phyloP scores from a whole-genome alignment of 1,284 basidiomycete genomes.

The Pyrrhoderma noxium region DNA sequence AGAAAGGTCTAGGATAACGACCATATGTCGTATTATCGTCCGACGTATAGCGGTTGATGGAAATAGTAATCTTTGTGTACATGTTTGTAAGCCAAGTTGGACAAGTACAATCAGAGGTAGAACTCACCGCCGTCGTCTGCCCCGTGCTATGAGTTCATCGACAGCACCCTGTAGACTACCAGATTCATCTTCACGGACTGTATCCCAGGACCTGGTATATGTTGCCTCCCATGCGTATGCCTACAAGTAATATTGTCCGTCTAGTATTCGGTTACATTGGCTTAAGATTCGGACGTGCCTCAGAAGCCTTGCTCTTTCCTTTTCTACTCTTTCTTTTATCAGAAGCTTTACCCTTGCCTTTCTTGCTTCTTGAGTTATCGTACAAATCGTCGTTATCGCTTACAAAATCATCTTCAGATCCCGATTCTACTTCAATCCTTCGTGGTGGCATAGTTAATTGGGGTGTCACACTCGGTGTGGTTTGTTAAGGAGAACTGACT shows the following conservation, averaged over 20 bases:
- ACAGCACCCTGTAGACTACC: constrained; percentile 90
- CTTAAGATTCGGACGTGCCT: constrained; percentile 29
- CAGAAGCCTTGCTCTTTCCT: constrained; percentile 45
- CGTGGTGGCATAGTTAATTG: constrained; percentile 16
- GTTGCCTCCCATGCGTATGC: constrained; percentile 94
- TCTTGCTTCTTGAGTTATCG: constrained; percentile 37
- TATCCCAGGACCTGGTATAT: constrained; percentile 94
- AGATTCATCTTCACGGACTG: constrained; percentile 90
- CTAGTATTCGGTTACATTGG: neutral
- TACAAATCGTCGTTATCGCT: constrained; percentile 35
- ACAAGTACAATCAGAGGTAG: constrained; percentile 6
- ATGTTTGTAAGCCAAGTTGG: neutral
- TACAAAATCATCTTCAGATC: constrained; percentile 37
- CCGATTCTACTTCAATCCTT: constrained; percentile 39
- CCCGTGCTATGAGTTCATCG: constrained; percentile 80
- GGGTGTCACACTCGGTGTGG: too few relatives aligned
- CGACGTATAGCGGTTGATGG: constrained; percentile 85
- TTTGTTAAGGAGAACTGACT: too few relatives aligned
- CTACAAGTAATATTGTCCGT: neutral
- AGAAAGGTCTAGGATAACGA: constrained; percentile 87
- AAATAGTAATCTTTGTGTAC: constrained; percentile 51
- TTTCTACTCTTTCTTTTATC: constrained; percentile 43
- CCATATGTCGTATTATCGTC: constrained; percentile 93
- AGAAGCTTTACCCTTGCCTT: constrained; percentile 34
- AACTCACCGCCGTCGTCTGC: constrained; percentile 72